Base-by-base conservation (phyloP, 2,329 filamentous ascomycete genomes). In the Alternaria triticina region DNA sequence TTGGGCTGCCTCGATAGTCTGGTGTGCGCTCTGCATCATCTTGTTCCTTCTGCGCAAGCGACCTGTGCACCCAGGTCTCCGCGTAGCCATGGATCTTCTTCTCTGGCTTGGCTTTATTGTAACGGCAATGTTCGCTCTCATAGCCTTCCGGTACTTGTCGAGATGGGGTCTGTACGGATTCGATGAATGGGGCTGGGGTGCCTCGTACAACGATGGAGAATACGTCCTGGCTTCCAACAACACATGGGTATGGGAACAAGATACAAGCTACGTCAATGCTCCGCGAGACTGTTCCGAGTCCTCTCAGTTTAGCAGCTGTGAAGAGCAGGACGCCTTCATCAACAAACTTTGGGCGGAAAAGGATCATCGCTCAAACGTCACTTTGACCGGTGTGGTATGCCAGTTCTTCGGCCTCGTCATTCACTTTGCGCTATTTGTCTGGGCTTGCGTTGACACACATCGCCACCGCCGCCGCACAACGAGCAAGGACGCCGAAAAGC, bases 381-480 rank as follows among this genome's bases (percentile, higher is more conserved):
- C 70, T 51, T 52, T 74, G 12, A 71, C 71, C 6, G 77, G 59
- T 2, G 66, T 69, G 7, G 76, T 75, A 10, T 77, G 75, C 52
- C 77, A 79, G 45, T 78, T 72, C 59, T 55, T 79, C 7, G 64
- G 63, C 3, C 36, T 80, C 17, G 15, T 74, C 1, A 49, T 79
- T 43, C 79, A 81, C 54, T 72, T 81, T 52, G 65, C 64, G 2
- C 69, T 80, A 4, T 81, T 81, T 61, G 65, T 80, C 11, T 80
- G 78, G 77, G 79, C 79, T 1, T 81, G 79, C 33, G 73, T 80
- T 8, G 79, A 81, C 50, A 77, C 75, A 15, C 62, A 76, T 47
- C 59, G 57, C 6, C 55, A 74, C 25, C 75, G 74, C 11, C 64
- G 55, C n/a, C 50, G 56, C n/a, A 71, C 68, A 15, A 66, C 71